These are phyloP conservation scores for Brettanomyces bruxellensis DNA, from an alignment of 805 yeast genomes.

Conservation along the genomic window DNA sequence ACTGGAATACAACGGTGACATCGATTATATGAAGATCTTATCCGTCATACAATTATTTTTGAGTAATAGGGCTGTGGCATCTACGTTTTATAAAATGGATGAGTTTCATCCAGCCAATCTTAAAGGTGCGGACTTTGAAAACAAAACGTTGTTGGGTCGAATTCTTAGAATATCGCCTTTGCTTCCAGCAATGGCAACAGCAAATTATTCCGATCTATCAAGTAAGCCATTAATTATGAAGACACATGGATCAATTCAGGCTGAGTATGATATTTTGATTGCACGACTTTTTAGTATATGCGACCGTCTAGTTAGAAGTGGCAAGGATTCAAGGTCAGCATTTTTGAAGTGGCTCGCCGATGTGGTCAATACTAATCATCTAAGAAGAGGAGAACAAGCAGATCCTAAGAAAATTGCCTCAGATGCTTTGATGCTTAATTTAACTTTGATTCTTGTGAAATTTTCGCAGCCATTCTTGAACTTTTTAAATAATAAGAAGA, in stretches of 20 bases:
- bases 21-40: slow-evolving; percentile 43
- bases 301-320: slow-evolving; percentile 69
- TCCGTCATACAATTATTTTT: slow-evolving; percentile 51
- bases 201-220: slow-evolving; percentile 31
- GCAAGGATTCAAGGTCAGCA: slow-evolving; percentile 51
- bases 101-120: slow-evolving; percentile 41
- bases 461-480: slow-evolving; percentile 75
- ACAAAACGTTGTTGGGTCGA: slow-evolving; percentile 65
- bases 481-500: slow-evolving; percentile 48
- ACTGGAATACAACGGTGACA: slow-evolving; percentile 33
- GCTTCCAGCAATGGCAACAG: slow-evolving; percentile 37
- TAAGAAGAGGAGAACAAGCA: slow-evolving; percentile 81
- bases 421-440: slow-evolving; percentile 77
- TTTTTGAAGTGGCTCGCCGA: slow-evolving; percentile 62
- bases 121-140: slow-evolving; percentile 45
- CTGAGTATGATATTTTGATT: slow-evolving; percentile 50
- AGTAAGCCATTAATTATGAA: slow-evolving; percentile 36
- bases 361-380: slow-evolving; percentile 73
- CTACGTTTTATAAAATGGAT: slow-evolving; percentile 46
- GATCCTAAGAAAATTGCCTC: slow-evolving; percentile 57
- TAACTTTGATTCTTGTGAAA: slow-evolving; percentile 55
- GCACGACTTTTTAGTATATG: slow-evolving; percentile 61
- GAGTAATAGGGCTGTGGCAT: slow-evolving; percentile 52
- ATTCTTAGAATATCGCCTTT: slow-evolving; percentile 70
- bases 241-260: slow-evolving; percentile 51